Conservation (phyloP, 2,329 filamentous ascomycete species). For the Magnaporthiopsis rhizophila region DNA sequence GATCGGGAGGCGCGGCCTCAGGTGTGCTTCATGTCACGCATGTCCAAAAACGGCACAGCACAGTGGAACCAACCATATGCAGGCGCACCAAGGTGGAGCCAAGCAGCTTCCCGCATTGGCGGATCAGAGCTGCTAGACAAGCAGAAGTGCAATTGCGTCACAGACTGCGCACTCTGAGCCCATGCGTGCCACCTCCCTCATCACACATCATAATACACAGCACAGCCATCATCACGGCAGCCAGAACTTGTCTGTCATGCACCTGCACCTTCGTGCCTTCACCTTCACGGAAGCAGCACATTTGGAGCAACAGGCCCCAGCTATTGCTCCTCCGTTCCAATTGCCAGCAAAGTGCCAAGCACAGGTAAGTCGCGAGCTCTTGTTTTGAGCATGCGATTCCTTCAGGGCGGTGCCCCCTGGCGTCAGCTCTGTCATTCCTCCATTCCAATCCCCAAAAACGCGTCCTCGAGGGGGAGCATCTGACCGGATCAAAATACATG, state of each 20-base stretch:
- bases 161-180: not conserved
- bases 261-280: not conserved
- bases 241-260: not conserved
- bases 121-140: not conserved
- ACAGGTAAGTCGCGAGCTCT: not conserved
- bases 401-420: not conserved
- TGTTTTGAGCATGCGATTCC: not conserved
- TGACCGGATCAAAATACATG: not conserved
- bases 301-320: not conserved
- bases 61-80: not conserved
- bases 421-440: not conserved
- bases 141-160: conserved; percentile 1
- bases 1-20: not conserved
- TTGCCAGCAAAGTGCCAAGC: not conserved
- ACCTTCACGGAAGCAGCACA: not conserved
- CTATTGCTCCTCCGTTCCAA: not conserved
- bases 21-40: not conserved
- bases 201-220: not conserved
- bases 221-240: not conserved
- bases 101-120: not conserved
- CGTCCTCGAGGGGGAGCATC: not conserved
- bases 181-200: not conserved
- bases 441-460: not conserved
- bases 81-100: not conserved
- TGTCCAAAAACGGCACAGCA: not conserved